Percentiles rank a stretch among this genome's conserved stretches.
phyloP scores from a whole-genome alignment of 768 basidiomycete genomes.

The Mycena alexandri region DNA sequence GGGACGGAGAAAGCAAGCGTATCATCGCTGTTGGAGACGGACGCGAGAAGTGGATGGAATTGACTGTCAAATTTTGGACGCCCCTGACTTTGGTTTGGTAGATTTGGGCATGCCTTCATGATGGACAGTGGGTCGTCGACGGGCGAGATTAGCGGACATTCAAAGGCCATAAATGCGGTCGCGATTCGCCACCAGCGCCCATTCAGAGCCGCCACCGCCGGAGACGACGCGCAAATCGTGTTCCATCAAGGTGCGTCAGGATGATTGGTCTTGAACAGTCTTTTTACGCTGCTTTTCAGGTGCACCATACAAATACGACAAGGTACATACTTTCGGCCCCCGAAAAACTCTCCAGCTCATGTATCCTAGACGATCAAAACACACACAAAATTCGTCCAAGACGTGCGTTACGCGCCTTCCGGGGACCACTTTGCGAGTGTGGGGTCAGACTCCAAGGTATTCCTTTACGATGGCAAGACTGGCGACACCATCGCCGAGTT shows the following conservation, averaged over 20 bases:
- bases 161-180: slow-evolving; percentile 91
- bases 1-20: slow-evolving; percentile 98
- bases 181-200: slow-evolving; percentile 90
- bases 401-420: slow-evolving; percentile 84
- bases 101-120: slow-evolving; percentile 88
- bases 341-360: not conserved
- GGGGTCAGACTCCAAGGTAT: slow-evolving; percentile 88
- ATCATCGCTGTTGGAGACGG: slow-evolving; percentile 96
- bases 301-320: slow-evolving; percentile 91
- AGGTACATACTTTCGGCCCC: slow-evolving; percentile 54
- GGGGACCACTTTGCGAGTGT: slow-evolving; percentile 90
- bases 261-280: not conserved
- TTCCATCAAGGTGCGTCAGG: slow-evolving; percentile 78
- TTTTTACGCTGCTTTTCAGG: slow-evolving; percentile 53
- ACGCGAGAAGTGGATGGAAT: slow-evolving; percentile 76
- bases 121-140: slow-evolving; percentile 86
- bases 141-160: slow-evolving; percentile 91
- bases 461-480: slow-evolving; percentile 91
- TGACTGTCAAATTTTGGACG: not conserved
- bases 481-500: slow-evolving; percentile 84
- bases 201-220: slow-evolving; percentile 90
- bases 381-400: slow-evolving; percentile 94
- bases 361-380: slow-evolving; percentile 77
- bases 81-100: slow-evolving; percentile 43
- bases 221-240: slow-evolving; percentile 84